phyloP scores from a whole-genome alignment of 2,329 filamentous ascomycete species.

The Aspergillus sp. region DNA sequence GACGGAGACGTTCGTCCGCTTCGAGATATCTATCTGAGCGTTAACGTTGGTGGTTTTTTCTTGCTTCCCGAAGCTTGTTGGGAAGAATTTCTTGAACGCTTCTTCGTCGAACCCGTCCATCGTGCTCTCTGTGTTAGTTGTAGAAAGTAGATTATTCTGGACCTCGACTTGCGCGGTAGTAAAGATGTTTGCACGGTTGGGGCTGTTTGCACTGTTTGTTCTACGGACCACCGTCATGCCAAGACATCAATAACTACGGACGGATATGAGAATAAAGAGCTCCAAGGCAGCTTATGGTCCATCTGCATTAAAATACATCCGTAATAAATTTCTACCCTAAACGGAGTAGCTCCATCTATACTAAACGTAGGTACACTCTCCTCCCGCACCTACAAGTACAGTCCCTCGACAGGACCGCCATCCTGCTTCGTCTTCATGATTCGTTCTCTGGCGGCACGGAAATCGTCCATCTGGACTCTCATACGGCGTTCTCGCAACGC shows the following conservation, averaged over 20 bases:
- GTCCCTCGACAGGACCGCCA: conserved; percentile 85
- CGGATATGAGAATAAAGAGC: no score
- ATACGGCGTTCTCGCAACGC: conserved; percentile 92
- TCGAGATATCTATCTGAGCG: conserved; percentile 77
- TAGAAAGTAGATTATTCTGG: neutral
- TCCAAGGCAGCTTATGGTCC: neutral
- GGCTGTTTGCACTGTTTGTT: conserved; percentile 12
- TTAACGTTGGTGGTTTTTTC: conserved; percentile 70
- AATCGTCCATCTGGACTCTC: conserved; percentile 99
- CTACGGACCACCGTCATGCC: neutral
- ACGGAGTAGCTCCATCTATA: conserved; percentile 6
- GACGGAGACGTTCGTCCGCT: conserved; percentile 54
- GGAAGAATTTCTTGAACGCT: conserved; percentile 62
- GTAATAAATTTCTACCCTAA: conserved; percentile 9
- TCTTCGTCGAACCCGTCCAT: conserved; percentile 49
- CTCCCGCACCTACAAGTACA: conserved; percentile 77
- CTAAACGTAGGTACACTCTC: conserved; percentile 11
- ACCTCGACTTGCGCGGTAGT: neutral
- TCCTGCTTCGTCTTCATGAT: conserved; percentile 98
- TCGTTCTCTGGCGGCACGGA: conserved; percentile 85
- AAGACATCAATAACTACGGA: neutral
- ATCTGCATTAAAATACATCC: conserved; percentile 28
- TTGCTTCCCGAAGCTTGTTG: conserved; percentile 82
- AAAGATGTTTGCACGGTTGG: conserved; percentile 28
- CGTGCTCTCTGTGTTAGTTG: conserved; percentile 10